These are phyloP conservation scores for Eucalyptus microcorys DNA, from an alignment of 345 rosid genomes.

Conservation along the genomic window DNA sequence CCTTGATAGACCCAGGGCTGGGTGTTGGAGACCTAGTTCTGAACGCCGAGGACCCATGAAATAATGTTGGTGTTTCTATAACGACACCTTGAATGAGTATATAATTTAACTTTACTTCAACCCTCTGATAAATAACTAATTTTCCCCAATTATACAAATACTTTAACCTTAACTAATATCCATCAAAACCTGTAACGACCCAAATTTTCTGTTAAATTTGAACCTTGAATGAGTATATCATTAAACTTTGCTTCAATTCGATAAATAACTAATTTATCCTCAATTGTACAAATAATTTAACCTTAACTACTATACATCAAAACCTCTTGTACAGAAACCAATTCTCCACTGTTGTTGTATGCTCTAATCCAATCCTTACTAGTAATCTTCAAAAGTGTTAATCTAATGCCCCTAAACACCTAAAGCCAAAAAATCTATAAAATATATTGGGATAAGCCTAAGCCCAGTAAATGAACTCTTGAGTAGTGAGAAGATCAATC, in stretches of 20 bases:
- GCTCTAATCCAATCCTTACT: not conserved
- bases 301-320: not conserved
- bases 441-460: not conserved
- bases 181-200: too few relatives aligned
- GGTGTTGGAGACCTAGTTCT: not conserved
- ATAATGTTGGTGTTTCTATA: not conserved
- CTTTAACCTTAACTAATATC: too few relatives aligned
- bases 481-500: too few relatives aligned
- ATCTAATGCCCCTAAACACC: not conserved
- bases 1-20: not conserved
- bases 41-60: not conserved
- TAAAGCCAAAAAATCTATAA: not conserved
- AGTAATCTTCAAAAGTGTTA: too few relatives aligned
- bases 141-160: too few relatives aligned
- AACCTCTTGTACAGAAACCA: not conserved
- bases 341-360: not conserved
- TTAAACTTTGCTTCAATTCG: too few relatives aligned
- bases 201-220: too few relatives aligned
- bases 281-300: too few relatives aligned
- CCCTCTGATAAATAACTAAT: not conserved
- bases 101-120: too few relatives aligned
- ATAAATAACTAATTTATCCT: too few relatives aligned
- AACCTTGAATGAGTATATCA: too few relatives aligned
- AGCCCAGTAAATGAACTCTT: not conserved
- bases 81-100: not conserved